Base-by-base conservation (phyloP, 75 land plant genomes). In the Selaginella moellendorffii region DNA sequence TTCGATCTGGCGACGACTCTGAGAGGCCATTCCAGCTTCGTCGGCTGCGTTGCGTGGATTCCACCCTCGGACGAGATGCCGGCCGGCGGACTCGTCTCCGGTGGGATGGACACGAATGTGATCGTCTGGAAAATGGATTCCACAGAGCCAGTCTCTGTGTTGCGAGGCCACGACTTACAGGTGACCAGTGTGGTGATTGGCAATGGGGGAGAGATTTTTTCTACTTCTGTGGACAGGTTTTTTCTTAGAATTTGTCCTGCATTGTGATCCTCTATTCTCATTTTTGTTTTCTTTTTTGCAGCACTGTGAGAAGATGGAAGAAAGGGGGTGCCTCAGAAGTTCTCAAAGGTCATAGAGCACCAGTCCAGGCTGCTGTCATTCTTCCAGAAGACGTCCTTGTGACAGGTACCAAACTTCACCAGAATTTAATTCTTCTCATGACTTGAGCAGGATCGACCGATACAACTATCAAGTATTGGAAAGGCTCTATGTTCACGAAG, bases 61-160 rank as follows among this genome's bases (percentile, higher is more conserved):
- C 58, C 88, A 60, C 83, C 99, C 0, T 62, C 52, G 30, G 81
- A 76, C 36, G 64, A 67, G 0, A 76, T 86, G 14, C 81, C 82
- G 1, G 84, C 74, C 28, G 99, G 99, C 26, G 86, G 86, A 30
- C 51, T 95, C 14, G 97, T 84, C 9, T 95, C 99, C 24, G 99
- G 99, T 14, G 99, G 99, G 22, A 82, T 95, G 91, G 99, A 95
- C 61, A 84, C 82, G 0, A 74, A 78, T 58, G 84, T 90, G n/a
- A 26, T 95, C 54, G 72, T 85, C 20, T 95, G 99, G 99, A 84
- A 90, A 67, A 61, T 86, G 72, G 71, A 53, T 31, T 78, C 65
- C 17, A 82, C 81, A 18, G 74, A 80, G 54, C 65, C 63, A 14
- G 76, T 81, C 27, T 68, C 79, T 27, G 78, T 74, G 10, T 74